Evolutionary conservation across 2,329 filamentous ascomycete species (phyloP).

Genomic region (Leptodontidium sp.): DNA sequence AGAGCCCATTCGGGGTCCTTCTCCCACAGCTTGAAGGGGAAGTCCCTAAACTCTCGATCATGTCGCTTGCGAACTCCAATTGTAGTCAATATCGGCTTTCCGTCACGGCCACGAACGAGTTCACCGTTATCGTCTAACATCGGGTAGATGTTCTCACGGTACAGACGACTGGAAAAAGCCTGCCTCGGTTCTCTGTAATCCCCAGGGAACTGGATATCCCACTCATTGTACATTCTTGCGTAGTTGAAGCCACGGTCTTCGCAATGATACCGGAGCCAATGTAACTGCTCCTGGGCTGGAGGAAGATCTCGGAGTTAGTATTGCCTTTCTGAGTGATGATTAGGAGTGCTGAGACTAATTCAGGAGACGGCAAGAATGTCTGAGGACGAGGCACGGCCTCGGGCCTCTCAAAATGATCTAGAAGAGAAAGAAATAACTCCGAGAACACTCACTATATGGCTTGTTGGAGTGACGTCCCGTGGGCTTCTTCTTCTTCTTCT

Average conservation of each 20-base stretch:
- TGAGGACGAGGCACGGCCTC: not conserved
- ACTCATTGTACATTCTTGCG: not conserved
- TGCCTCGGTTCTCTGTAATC: not conserved
- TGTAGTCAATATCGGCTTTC: not conserved
- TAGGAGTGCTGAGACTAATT: not conserved
- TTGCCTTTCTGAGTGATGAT: not conserved
- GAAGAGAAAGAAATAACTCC: not conserved
- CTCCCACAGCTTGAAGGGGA: slow-evolving; percentile 26
- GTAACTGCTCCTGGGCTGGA: slow-evolving; percentile 17
- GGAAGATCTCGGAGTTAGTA: not conserved
- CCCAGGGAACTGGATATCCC: slow-evolving; percentile 10
- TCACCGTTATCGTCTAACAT: slow-evolving; percentile 17
- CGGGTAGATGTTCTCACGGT: slow-evolving; percentile 21
- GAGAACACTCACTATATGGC: slow-evolving; percentile 16
- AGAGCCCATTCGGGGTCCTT: slow-evolving; percentile 28
- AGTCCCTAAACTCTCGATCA: not conserved
- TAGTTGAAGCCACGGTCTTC: slow-evolving; percentile 13
- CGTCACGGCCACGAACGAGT: slow-evolving; percentile 5
- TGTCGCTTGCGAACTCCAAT: slow-evolving; percentile 11
- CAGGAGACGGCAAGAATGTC: not conserved
- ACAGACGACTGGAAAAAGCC: slow-evolving; percentile 17
- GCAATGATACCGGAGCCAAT: slow-evolving; percentile 23
- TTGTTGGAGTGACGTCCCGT: slow-evolving; percentile 12
- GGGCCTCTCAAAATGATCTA: not conserved
- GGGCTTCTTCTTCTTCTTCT: slow-evolving; percentile 9